Percentiles rank a stretch among this genome's conserved stretches.
Conservation (phyloP, 1,284 basidiomycete species). For the Cutaneotrichosporon mucoides region DNA sequence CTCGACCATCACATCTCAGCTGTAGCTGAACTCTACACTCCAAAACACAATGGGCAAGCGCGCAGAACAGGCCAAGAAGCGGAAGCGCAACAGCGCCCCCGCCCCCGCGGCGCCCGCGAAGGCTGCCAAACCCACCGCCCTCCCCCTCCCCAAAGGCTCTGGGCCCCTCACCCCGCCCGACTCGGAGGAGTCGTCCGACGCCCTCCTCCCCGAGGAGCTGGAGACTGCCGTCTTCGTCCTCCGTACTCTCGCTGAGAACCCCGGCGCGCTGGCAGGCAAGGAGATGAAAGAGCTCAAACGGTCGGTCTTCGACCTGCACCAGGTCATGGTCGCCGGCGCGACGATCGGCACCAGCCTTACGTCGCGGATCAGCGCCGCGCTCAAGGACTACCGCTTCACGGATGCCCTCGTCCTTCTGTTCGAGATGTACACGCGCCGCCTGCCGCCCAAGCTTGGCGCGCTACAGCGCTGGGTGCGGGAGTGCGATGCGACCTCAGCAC, state of each 20-base stretch:
- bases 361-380: conserved; percentile 54
- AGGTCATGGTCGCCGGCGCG: conserved; percentile 41
- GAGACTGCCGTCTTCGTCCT: conserved; percentile 41
- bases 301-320: conserved; percentile 40
- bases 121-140: conserved; percentile 4
- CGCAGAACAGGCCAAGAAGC: conserved; percentile 17
- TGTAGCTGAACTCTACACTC: no score
- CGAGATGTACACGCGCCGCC: conserved; percentile 55
- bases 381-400: conserved; percentile 50
- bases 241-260: conserved; percentile 36
- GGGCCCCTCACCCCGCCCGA: conserved; percentile 7
- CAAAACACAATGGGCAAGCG: conserved; percentile 28
- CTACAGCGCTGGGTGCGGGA: conserved; percentile 59
- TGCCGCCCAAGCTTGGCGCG: conserved; percentile 56
- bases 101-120: no score
- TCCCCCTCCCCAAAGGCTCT: not conserved
- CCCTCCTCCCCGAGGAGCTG: conserved; percentile 40
- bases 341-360: conserved; percentile 50
- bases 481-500: conserved; percentile 54
- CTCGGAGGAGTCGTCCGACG: conserved; percentile 10
- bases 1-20: no score
- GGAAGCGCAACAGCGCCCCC: conserved; percentile 14
- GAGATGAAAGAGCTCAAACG: conserved; percentile 46
- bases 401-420: conserved; percentile 56
- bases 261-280: conserved; percentile 35